Percentiles rank a stretch among this genome's conserved stretches.
phyloP scores from a whole-genome alignment of 805 yeast genomes.

The Candida silvatica region DNA sequence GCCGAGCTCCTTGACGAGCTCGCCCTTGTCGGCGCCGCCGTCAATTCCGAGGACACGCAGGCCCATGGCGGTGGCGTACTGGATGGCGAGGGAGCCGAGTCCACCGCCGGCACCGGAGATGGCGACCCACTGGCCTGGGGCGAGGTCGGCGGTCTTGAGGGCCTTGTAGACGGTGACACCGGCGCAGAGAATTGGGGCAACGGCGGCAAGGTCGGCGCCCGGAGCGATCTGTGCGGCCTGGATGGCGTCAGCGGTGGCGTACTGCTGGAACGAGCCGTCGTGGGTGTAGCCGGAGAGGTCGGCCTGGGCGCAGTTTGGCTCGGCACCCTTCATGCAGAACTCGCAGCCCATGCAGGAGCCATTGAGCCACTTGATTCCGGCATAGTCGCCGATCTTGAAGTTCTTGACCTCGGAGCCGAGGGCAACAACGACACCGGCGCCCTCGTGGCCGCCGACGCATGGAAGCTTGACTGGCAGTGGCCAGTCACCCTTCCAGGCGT shows the following conservation, averaged over 20 bases:
- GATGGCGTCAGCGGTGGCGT: conserved; percentile 5
- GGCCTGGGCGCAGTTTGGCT: conserved; percentile 4
- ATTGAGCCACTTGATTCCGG: conserved; percentile 48
- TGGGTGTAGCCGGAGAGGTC: conserved; percentile 6
- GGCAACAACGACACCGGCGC: conserved; percentile 6
- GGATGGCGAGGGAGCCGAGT: conserved; percentile 4
- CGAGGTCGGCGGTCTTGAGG: conserved; percentile 10
- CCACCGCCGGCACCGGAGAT: conserved; percentile 7
- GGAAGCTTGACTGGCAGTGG: conserved; percentile 17
- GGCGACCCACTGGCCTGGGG: conserved; percentile 5
- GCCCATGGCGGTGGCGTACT: conserved; percentile 5
- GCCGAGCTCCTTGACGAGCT: conserved; percentile 3
- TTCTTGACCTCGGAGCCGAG: conserved; percentile 5
- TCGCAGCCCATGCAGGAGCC: conserved; percentile 5
- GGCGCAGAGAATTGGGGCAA: conserved; percentile 26
- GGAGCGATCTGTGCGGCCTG: conserved; percentile 4
- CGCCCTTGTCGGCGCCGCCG: conserved; percentile 5
- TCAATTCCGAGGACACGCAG: conserved; percentile 4
- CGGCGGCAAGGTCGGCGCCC: conserved; percentile 3
- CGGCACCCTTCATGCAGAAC: conserved; percentile 5
- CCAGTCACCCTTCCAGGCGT: conserved; percentile 33
- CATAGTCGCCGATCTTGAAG: conserved; percentile 44
- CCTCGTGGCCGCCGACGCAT: conserved; percentile 6
- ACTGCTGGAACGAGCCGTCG: conserved; percentile 5
- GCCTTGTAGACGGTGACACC: conserved; percentile 41